Conservation (phyloP, 1,139 yeast species). For the Kurtzmaniella quercitrusa region DNA sequence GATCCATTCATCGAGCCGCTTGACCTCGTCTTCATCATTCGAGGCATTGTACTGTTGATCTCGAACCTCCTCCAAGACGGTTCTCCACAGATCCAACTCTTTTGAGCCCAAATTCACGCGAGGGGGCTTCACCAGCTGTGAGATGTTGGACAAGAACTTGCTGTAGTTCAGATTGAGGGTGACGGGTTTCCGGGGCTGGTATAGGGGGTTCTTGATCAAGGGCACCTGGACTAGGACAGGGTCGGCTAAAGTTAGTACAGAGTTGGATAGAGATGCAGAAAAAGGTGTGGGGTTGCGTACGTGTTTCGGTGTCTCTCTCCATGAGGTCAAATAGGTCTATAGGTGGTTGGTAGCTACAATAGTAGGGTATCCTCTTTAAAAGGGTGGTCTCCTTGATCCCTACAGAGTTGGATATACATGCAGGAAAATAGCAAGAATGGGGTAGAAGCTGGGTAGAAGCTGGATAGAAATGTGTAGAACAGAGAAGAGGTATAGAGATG, state of each 20-base stretch:
- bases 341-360: too few relatives aligned
- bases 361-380: not conserved
- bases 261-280: too few relatives aligned
- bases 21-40: conserved; percentile 12
- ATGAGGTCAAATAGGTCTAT: conserved; percentile 5
- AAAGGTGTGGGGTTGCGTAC: conserved; percentile 11
- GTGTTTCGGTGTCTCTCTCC: conserved; percentile 17
- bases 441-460: too few relatives aligned
- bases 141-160: conserved; percentile 32
- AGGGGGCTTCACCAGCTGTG: conserved; percentile 37
- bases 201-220: conserved; percentile 50
- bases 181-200: conserved; percentile 55
- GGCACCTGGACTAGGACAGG: conserved; percentile 54
- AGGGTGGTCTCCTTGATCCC: not conserved
- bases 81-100: conserved; percentile 28
- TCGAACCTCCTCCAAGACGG: conserved; percentile 20
- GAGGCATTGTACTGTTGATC: conserved; percentile 8
- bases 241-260: conserved; percentile 50
- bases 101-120: conserved; percentile 25
- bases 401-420: not conserved
- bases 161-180: conserved; percentile 50
- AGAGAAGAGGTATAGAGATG: too few relatives aligned
- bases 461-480: too few relatives aligned
- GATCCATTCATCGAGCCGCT: conserved; percentile 31
- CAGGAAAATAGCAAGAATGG: too few relatives aligned